phyloP scores from a whole-genome alignment of 495 filamentous ascomycete species.

The Staphylotrichum longicolle region DNA sequence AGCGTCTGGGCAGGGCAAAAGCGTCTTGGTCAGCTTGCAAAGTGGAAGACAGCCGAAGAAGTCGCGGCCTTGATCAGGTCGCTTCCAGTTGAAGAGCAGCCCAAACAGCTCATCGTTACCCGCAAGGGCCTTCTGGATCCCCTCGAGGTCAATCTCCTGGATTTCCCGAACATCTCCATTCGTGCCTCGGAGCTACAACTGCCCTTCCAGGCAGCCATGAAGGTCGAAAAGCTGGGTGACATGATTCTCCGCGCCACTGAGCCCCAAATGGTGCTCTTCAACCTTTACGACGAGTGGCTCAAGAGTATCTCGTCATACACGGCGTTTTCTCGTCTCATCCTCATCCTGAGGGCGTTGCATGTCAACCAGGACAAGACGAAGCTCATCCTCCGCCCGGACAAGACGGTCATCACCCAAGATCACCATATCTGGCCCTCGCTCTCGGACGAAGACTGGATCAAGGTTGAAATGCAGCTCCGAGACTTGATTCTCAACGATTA shows the following conservation, averaged over 20 bases:
- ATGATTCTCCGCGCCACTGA: constrained; percentile 98
- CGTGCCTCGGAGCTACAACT: constrained; percentile 96
- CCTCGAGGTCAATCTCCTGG: constrained; percentile 92
- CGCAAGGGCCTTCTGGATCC: constrained; percentile 97
- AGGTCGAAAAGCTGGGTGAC: constrained; percentile 97
- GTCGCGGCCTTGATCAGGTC: constrained; percentile 96
- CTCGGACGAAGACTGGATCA: constrained; percentile 97
- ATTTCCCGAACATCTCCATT: constrained; percentile 99
- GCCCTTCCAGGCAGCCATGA: constrained; percentile 99
- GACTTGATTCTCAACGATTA: constrained; percentile 98
- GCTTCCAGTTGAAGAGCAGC: constrained; percentile 95
- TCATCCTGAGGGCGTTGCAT: constrained; percentile 93
- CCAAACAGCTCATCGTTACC: constrained; percentile 98
- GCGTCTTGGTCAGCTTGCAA: constrained; percentile 95
- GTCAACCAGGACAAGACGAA: constrained; percentile 99
- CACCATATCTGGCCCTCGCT: constrained; percentile 98
- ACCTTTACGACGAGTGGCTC: constrained; percentile 98
- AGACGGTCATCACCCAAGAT: constrained; percentile 96
- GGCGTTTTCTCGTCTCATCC: constrained; percentile 91
- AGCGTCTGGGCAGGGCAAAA: constrained; percentile 99
- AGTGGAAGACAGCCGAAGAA: constrained; percentile 99
- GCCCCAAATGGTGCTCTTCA: constrained; percentile 99
- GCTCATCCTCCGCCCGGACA: constrained; percentile 93
- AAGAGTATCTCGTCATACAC: constrained; percentile 99
- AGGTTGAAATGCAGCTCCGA: constrained; percentile 93